Conservation (phyloP, 768 basidiomycete genomes). For the Pisolithus orientalis region DNA sequence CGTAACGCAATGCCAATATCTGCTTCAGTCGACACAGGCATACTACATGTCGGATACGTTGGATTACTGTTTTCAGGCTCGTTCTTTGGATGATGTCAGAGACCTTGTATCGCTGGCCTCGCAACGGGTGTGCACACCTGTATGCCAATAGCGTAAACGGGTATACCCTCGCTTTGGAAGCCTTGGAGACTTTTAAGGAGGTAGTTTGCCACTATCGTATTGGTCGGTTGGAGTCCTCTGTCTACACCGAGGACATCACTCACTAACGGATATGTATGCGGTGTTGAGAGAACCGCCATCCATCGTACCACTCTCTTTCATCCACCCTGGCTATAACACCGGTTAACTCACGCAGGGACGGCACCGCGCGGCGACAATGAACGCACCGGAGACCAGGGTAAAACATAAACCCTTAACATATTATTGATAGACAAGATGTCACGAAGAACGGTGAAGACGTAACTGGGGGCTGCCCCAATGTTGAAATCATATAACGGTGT, state of each 20-base stretch:
- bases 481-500: constrained; percentile 53
- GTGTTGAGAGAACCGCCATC: constrained; percentile 56
- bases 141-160: constrained; percentile 56
- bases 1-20: constrained; percentile 52
- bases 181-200: constrained; percentile 69
- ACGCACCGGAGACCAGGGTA: constrained; percentile 74
- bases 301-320: constrained; percentile 62
- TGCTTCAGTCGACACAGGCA: constrained; percentile 52
- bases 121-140: constrained; percentile 26
- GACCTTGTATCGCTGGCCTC: neutral
- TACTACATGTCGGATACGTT: constrained; percentile 60
- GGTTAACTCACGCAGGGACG: neutral
- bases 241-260: constrained; percentile 14
- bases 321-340: constrained; percentile 60
- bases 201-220: constrained; percentile 56
- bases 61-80: constrained; percentile 51
- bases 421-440: constrained; percentile 60
- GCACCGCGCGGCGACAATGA: too few relatives aligned
- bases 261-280: constrained; percentile 43
- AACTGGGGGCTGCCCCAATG: constrained; percentile 51
- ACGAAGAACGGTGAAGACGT: constrained; percentile 54
- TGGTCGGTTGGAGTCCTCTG: neutral
- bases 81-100: constrained; percentile 33
- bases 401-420: constrained; percentile 46
- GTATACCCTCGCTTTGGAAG: constrained; percentile 54